These are phyloP conservation scores for Arabidopsis thaliana DNA, from an alignment of 345 rosid genomes.

Conservation along the genomic window DNA sequence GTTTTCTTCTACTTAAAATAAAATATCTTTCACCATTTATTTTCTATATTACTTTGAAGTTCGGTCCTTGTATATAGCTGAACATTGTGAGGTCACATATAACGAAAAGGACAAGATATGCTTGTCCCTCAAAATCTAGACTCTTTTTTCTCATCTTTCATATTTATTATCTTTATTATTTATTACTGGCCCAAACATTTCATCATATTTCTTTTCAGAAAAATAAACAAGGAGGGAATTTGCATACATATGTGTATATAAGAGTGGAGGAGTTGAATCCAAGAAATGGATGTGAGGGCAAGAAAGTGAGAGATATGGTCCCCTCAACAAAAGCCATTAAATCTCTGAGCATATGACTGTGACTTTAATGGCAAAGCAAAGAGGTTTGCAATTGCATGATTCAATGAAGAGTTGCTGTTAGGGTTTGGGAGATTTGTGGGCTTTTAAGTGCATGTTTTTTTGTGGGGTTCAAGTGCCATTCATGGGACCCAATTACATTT, in stretches of 20 bases:
- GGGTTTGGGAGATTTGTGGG: constrained; percentile 49
- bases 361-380: constrained; percentile 52
- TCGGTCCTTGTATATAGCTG: constrained; percentile 42
- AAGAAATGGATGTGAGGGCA: constrained; percentile 45
- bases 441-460: constrained; percentile 47
- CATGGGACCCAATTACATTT: constrained; percentile 40
- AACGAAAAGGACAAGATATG: constrained; percentile 49
- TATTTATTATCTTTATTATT: constrained; percentile 42
- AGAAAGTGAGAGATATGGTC: constrained; percentile 46
- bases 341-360: constrained; percentile 49
- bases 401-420: constrained; percentile 49
- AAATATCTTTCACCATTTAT: constrained; percentile 31
- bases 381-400: constrained; percentile 48
- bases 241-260: constrained; percentile 19
- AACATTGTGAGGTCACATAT: constrained; percentile 48
- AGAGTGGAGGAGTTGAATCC: constrained; percentile 44
- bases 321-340: constrained; percentile 50
- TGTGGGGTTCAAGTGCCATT: constrained; percentile 35
- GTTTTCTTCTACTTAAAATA: constrained; percentile 38
- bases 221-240: constrained; percentile 10
- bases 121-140: constrained; percentile 47
- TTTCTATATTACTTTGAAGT: constrained; percentile 36
- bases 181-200: constrained; percentile 39
- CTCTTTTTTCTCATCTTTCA: constrained; percentile 37
- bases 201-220: constrained; percentile 27